Conservation (phyloP, 169 alveolate species). For the Eimeria sp. region DNA sequence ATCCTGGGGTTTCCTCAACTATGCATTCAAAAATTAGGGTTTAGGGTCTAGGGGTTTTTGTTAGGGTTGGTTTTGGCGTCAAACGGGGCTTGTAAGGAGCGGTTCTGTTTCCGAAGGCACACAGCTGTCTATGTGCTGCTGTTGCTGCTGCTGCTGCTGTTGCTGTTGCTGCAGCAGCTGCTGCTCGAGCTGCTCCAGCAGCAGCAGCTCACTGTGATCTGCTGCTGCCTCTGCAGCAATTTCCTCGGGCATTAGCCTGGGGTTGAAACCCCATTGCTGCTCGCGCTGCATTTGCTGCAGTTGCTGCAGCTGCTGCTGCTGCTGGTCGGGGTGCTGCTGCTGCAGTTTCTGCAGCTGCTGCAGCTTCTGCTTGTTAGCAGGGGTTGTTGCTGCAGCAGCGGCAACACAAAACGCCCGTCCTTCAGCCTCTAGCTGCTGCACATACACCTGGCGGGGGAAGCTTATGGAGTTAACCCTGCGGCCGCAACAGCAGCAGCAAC, state of each 20-base stretch:
- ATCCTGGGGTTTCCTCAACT: background rate
- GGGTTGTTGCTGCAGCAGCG: constrained; percentile 69
- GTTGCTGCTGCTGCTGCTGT: constrained; percentile 55
- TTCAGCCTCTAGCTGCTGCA: constrained; percentile 72
- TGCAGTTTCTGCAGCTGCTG: constrained; percentile 21
- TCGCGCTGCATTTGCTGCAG: background rate
- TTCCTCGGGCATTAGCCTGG: constrained; percentile 45
- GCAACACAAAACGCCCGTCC: constrained; percentile 71
- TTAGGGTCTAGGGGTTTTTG: constrained; percentile 24
- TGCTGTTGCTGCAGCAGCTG: constrained; percentile 47
- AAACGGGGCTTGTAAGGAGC: constrained; percentile 31
- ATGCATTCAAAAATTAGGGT: background rate
- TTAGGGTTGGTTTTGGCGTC: background rate
- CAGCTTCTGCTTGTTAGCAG: background rate
- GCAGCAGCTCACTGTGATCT: background rate
- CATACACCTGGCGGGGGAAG: constrained; percentile 76
- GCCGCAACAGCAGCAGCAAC: background rate
- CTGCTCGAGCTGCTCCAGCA: constrained; percentile 15
- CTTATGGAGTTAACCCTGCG: constrained; percentile 65
- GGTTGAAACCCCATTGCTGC: constrained; percentile 53
- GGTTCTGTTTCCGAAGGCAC: constrained; percentile 12
- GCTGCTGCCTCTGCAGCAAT: constrained; percentile 55
- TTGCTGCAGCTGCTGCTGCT: constrained; percentile 25
- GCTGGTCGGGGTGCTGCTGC: background rate
- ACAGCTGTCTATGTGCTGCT: constrained; percentile 29